Base-by-base conservation (phyloP, 2,329 filamentous ascomycete species). In the Fusarium duplospermum region DNA sequence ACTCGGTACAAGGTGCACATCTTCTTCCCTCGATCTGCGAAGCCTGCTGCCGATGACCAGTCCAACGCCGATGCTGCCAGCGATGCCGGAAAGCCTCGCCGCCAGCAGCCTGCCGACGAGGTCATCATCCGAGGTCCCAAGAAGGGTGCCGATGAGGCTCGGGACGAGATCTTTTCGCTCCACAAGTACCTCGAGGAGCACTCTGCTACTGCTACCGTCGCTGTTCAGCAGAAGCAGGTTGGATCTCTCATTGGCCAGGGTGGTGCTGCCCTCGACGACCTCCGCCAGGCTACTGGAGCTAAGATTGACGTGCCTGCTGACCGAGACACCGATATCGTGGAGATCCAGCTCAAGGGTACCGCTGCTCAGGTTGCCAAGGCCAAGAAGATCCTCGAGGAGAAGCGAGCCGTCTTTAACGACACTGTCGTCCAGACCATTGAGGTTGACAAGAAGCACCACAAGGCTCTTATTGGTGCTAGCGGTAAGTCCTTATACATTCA, bases 361-460 rank as follows among this genome's bases (percentile, higher is more conserved):
- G 96, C 97, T 86, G 87, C 93, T 76, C 93, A 96, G 81, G 96
- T 99, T 60, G 92, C 95, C 58, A 93, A 95, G 76, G 96, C 96
- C 6, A 96, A 96, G 89, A 96, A 96, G 85, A 85, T 96, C 59
- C 88, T 99, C 27, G 91, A 96, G 82, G 93, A 96, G 84, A 95
- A 95, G 85, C 93, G 93, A 64, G 92, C 92, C 70, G 88, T 95
- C 22, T 98, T 98, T 77, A 95, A 98, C 78, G 92, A 96, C 74
- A 98, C 94, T n/a, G 88, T 98, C 60, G 90, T 92, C 18, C 92
- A 93, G 85, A 94, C 91, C 14, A 87, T 99, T 58, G 93, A 97
- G 36, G 91, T 99, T n/a, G 95, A 98, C 77, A 94, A 94, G 86
- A 98, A 97, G 86, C 91, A 96, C 83, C 96, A 99, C 85, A 92